Evolutionary conservation across 1,139 yeast species (phyloP), one percentile per base, ranked within the genome.

Genomic region (Pichia cactophila): DNA sequence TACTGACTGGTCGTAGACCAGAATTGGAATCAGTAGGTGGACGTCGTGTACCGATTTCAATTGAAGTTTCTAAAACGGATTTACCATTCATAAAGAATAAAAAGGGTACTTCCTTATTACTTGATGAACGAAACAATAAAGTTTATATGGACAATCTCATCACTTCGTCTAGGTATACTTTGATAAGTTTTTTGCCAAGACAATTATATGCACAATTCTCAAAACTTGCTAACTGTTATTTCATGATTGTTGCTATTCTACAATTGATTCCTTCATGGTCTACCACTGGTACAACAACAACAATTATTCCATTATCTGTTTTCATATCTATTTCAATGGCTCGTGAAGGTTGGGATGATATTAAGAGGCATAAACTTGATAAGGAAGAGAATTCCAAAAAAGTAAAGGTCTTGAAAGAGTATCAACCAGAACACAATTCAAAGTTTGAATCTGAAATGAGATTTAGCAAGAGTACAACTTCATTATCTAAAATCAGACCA

Each of bases 241-340:
- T 92, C 67, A 68, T 92, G 77, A 74, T 81, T 10, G 94, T 92
- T 26, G 90, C 97, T 3, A 86, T 92, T 53, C 72, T 90, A 74
- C 97, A 92, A 64, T 83, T 90, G 94, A 84, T 92, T 48, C 98
- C 98, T 0, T 81, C 90, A 1, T 92, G 97, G 97, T 88, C 97
- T 3, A 89, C 98, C 3, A 92, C 98, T 0, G 98, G 97, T 53
- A 85, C 88, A n/a, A 88, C 81, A 64, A 92, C 97, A 3, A 92
- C 98, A 2, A 90, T 92, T 58, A 75, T 90, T 39, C 98, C 98
- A 1, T 72, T 92, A 51, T 69, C 84, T 63, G 77, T 92, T 10
- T 92, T 94, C 65, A 86, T 94, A 69, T 74, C 88, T n/a, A 86
- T 92, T 31, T 87, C 97, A 0, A 89, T 92, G 68, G 80, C 84